Conservation (phyloP, 1,284 basidiomycete genomes). For the Rhodotorula sp. region DNA sequence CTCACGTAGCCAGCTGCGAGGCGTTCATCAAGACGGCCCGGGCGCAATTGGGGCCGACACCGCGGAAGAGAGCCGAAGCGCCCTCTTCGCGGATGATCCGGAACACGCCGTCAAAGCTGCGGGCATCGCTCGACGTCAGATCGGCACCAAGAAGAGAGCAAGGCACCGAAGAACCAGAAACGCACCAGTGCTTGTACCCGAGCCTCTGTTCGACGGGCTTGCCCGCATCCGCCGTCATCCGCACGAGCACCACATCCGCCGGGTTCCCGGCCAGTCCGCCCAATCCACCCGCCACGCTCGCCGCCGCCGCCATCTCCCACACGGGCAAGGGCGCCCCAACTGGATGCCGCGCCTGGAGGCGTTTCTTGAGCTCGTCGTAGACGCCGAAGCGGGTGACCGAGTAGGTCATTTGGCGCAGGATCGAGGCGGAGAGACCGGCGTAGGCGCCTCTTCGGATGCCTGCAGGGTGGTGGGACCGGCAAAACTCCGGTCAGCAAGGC, state of each 20-base stretch:
- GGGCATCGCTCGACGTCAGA: neutral
- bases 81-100: conserved; percentile 69
- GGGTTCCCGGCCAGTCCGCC: conserved; percentile 71
- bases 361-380: conserved; percentile 85
- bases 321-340: conserved; percentile 54
- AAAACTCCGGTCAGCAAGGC: neutral
- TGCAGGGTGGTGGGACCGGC: neutral
- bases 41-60: conserved; percentile 81
- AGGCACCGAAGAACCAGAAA: neutral
- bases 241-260: conserved; percentile 62
- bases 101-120: conserved; percentile 79
- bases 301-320: conserved; percentile 77
- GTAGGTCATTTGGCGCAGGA: conserved; percentile 90
- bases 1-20: conserved; percentile 80
- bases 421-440: conserved; percentile 76
- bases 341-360: conserved; percentile 51
- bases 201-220: conserved; percentile 78
- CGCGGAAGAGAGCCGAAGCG: conserved; percentile 66
- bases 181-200: conserved; percentile 60
- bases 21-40: conserved; percentile 87
- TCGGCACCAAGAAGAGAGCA: too few species aligned
- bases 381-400: conserved; percentile 90
- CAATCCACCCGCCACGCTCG: conserved; percentile 32
- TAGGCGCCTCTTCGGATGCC: conserved; percentile 44
- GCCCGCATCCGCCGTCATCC: conserved; percentile 83